These are phyloP conservation scores for Sordariomycetes sp. DNA, from an alignment of 2,329 filamentous ascomycete species.

Conservation along the genomic window DNA sequence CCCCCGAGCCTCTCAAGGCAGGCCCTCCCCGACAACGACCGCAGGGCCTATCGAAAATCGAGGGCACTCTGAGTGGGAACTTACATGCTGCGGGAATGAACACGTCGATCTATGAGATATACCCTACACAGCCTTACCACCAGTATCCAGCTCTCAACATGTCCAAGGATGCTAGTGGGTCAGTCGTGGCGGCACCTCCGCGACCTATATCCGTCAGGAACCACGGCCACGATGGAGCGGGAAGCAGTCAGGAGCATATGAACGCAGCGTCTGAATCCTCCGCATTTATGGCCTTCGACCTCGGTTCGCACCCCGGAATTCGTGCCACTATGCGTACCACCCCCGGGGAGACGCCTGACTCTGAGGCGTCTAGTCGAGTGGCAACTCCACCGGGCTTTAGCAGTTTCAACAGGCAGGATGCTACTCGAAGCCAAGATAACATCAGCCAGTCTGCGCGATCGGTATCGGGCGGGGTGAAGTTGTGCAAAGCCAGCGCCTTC, in stretches of 20 bases:
- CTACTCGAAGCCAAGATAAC: background rate
- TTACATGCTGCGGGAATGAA: background rate
- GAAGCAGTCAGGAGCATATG: background rate
- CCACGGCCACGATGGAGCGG: background rate
- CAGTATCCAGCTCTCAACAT: background rate
- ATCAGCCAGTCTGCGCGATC: background rate
- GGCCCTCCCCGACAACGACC: constrained; percentile 4
- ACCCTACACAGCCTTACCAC: background rate
- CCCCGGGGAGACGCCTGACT: background rate
- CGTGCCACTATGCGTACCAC: background rate
- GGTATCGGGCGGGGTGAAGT: background rate
- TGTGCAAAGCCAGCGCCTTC: background rate
- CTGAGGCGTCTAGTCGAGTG: background rate
- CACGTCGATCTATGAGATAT: background rate
- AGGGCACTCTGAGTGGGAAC: background rate
- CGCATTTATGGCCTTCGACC: background rate
- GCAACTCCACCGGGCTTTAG: background rate
- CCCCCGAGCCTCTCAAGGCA: constrained; percentile 4
- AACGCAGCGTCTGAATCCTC: background rate
- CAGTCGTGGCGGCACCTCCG: background rate
- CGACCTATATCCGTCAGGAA: background rate
- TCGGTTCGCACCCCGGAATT: background rate
- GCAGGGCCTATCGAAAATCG: background rate
- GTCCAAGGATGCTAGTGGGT: background rate
- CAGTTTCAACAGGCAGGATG: background rate